Evolutionary conservation across 2,329 filamentous ascomycete species (phyloP).

Genomic region (Arthrobotrys musiformis): DNA sequence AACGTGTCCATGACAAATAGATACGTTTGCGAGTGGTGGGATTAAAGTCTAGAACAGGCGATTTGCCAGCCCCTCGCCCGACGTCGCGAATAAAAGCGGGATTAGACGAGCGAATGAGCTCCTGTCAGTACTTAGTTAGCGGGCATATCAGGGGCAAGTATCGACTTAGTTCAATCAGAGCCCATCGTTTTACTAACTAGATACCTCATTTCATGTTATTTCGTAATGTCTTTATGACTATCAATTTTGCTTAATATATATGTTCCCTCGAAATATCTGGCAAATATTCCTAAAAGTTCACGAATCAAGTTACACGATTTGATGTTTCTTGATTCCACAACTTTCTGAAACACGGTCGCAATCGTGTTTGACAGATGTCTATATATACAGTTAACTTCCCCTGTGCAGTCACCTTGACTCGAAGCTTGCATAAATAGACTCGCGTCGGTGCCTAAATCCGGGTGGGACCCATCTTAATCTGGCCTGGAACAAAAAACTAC

Average conservation of each 20-base stretch:
- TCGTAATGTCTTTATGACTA: too few relatives aligned
- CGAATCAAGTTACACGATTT: too few relatives aligned
- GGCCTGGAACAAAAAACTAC: too few relatives aligned
- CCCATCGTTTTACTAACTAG: too few relatives aligned
- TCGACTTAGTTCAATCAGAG: too few relatives aligned
- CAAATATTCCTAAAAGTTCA: too few relatives aligned
- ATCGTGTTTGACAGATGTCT: background rate
- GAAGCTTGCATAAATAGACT: background rate
- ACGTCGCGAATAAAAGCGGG: background rate
- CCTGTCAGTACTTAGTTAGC: background rate
- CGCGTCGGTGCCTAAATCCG: background rate
- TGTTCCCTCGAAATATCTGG: too few relatives aligned
- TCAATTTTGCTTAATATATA: too few relatives aligned
- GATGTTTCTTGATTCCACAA: background rate
- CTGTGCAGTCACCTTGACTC: background rate
- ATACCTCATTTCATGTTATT: too few relatives aligned
- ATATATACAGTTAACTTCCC: background rate
- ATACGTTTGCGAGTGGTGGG: background rate
- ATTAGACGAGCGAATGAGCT: background rate
- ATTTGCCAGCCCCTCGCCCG: background rate
- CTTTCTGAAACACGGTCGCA: background rate
- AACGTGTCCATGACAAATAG: background rate
- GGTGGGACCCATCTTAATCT: too few relatives aligned
- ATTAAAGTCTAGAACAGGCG: background rate
- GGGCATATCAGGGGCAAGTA: background rate